Base-by-base conservation (phyloP, 371 early-diverging fungal species). In the Rhizomucor pusillus region DNA sequence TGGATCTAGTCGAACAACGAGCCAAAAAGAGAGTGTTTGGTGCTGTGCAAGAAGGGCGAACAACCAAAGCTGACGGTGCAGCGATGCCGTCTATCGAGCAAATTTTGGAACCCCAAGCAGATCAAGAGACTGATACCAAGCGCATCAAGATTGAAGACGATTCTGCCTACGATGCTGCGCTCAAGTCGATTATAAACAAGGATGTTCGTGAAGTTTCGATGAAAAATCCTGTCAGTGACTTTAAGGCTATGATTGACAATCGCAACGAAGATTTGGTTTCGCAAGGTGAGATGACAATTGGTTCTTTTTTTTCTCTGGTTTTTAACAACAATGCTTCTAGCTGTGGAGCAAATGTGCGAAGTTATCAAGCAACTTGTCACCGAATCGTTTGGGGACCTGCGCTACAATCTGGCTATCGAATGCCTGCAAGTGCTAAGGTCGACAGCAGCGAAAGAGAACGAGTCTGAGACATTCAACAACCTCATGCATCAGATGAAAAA, bases 151-250 rank as follows among this genome's bases (percentile, higher is more conserved):
- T 33, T 5, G 52, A 54, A 18, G 43, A 50, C 12, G 50, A 55
- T 22, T 33, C 50, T 33, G 35, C 35, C 18, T 41, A 51, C 11
- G 48, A 52, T 18, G 43, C 34, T 12, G 40, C 43, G 2, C 35
- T 47, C 4, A 40, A 46, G 0, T 51, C 40, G 2, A 25, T 77
- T 5, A 43, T 62, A 40, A 62, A 55, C 13, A 65, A 60, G 14
- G 56, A 68, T 14, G 67, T 80, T n/a, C 64, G 69, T 0, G 64
- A 68, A 19, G 77, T 88, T 4, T 73, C 80, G 2, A 61, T 77
- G 0, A 67, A 65, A 2, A 70, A 80, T 39, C 89, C 89, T 18
- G 75, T 86, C 6, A 62, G 60, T 18, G 87, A 87, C 37, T 89
- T 87, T 53, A 66, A 71, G 6, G 69, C 76, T 16, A 74, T 89